A percentile compares a stretch with the other conserved stretches of the same genome.
phyloP scores from a whole-genome alignment of 495 filamentous ascomycete genomes.

The Penicillium verhagenii region DNA sequence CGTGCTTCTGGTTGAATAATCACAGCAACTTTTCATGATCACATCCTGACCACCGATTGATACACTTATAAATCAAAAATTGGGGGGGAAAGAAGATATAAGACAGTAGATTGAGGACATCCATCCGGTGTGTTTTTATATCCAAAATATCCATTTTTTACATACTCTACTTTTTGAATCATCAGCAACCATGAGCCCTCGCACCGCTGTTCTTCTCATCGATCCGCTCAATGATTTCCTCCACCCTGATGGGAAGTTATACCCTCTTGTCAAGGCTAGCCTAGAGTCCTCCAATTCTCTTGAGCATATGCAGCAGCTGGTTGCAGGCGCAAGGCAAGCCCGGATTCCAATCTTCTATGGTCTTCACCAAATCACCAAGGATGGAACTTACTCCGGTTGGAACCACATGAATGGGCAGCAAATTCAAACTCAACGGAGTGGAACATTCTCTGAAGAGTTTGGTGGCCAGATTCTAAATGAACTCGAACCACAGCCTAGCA shows the following conservation, averaged over 20 bases:
- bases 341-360: constrained; percentile 2
- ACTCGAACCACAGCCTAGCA: constrained; percentile 4
- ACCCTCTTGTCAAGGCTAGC: constrained; percentile 5
- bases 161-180: neutral
- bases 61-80: neutral
- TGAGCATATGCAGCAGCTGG: neutral
- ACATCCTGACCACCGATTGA: neutral
- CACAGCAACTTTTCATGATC: neutral
- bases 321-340: neutral
- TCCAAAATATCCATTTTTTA: too few relatives aligned
- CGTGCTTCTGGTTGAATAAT: neutral
- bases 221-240: constrained; percentile 12
- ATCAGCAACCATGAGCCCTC: neutral
- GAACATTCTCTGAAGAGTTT: neutral
- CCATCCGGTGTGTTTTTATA: too few relatives aligned
- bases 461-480: constrained; percentile 1
- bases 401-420: neutral
- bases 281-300: neutral
- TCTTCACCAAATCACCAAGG: neutral
- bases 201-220: constrained; percentile 1
- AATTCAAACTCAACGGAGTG: neutral
- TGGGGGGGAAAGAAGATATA: neutral
- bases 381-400: neutral
- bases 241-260: constrained; percentile 3
- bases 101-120: too few relatives aligned